phyloP scores from a whole-genome alignment of 352 stramenopile genomes.

The Poterioochromonas sp. region DNA sequence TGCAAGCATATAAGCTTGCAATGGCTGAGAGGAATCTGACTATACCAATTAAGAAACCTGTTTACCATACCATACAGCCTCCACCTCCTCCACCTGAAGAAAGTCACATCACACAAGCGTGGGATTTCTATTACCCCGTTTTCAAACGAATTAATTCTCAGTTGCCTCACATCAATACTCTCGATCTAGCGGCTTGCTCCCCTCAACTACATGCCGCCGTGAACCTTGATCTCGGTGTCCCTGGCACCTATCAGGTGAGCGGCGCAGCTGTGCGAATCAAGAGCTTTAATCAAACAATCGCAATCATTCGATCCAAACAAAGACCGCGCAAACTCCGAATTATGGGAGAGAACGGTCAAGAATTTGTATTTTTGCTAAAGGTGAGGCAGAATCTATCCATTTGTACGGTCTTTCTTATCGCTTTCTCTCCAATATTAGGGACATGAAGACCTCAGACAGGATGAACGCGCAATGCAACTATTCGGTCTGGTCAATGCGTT shows the following conservation, averaged over 20 bases:
- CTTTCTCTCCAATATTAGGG: too few species aligned
- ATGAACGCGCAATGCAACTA: slow-evolving; percentile 98
- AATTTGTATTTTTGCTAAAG: slow-evolving; percentile 99
- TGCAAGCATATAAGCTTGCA: not conserved
- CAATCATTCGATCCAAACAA: slow-evolving; percentile 96
- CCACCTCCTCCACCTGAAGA: not conserved
- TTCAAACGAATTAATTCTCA: slow-evolving; percentile 84
- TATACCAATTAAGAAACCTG: not conserved
- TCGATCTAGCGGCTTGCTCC: slow-evolving; percentile 90
- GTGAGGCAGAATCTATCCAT: not conserved
- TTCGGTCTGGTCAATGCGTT: slow-evolving; percentile 98
- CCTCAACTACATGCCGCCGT: slow-evolving; percentile 77
- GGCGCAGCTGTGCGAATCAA: slow-evolving; percentile 66
- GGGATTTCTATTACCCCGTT: slow-evolving; percentile 96
- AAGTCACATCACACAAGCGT: slow-evolving; percentile 56
- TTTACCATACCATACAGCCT: not conserved
- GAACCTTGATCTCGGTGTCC: slow-evolving; percentile 88
- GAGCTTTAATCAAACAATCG: slow-evolving; percentile 78
- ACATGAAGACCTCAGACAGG: slow-evolving; percentile 96
- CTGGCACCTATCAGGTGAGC: slow-evolving; percentile 68
- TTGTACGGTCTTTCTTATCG: too few species aligned
- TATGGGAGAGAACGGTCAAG: slow-evolving; percentile 86
- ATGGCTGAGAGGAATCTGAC: not conserved
- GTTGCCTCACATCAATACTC: slow-evolving; percentile 69
- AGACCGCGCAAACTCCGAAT: slow-evolving; percentile 93